A percentile compares a stretch with the other conserved stretches of the same genome.
Evolutionary conservation across 1,284 basidiomycete genomes (phyloP).

Genomic region (Volvariella volvacea): DNA sequence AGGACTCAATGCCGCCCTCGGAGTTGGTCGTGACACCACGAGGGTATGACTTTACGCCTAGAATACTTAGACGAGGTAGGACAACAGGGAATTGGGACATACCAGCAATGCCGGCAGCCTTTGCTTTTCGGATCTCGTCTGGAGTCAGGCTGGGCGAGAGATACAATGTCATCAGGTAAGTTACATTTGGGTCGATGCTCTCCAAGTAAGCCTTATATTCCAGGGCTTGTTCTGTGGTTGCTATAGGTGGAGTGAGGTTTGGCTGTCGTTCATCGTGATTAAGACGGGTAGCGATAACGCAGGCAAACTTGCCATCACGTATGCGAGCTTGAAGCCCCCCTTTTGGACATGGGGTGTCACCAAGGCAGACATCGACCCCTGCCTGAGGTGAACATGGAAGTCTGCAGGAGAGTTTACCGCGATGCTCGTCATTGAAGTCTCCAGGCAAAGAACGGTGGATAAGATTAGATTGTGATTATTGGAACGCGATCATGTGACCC

Average conservation of each 20-base stretch:
- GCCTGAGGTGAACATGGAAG: conserved; percentile 96
- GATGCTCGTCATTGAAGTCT: conserved; percentile 29
- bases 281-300: conserved; percentile 9
- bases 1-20: conserved; percentile 94
- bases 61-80: conserved; percentile 2
- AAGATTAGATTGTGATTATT: conserved; percentile 20
- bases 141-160: conserved; percentile 88
- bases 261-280: conserved; percentile 48
- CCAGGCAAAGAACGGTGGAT: conserved; percentile 6
- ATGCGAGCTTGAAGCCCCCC: conserved; percentile 89
- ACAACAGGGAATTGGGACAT: conserved; percentile 13
- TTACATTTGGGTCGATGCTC: conserved; percentile 69
- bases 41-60: conserved; percentile 96
- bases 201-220: conserved; percentile 76
- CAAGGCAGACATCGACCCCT: conserved; percentile 76
- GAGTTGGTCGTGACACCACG: conserved; percentile 98
- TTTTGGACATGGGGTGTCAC: conserved; percentile 87
- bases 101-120: conserved; percentile 79
- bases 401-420: conserved; percentile 75
- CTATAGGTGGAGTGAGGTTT: conserved; percentile 92
- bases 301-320: conserved; percentile 76
- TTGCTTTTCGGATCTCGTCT: conserved; percentile 86
- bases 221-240: conserved; percentile 76
- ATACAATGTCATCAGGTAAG: conserved; percentile 96
- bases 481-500: conserved; percentile 29